phyloP scores from a whole-genome alignment of 1,284 basidiomycete species.

The Cryptococcus sp. region DNA sequence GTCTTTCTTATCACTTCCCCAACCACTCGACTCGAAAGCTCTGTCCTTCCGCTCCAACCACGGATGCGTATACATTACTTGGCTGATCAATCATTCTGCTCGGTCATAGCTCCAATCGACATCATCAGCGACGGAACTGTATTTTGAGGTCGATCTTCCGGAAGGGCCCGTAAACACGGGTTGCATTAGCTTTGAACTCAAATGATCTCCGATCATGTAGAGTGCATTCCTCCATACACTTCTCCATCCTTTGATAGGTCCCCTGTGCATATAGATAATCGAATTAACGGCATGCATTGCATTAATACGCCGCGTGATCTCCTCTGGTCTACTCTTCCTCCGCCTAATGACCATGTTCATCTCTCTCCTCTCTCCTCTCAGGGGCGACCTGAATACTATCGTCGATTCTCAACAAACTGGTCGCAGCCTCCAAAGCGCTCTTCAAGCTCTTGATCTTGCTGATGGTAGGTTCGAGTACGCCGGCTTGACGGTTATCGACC shows the following conservation, averaged over 20 bases:
- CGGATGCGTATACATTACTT: neutral
- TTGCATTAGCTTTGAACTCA: too few relatives aligned
- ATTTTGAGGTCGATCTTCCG: slow-evolving; percentile 17
- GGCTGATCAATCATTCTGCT: neutral
- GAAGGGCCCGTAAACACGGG: too few relatives aligned
- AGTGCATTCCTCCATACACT: too few relatives aligned
- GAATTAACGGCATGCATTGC: neutral
- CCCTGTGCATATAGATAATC: too few relatives aligned
- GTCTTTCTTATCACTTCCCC: neutral
- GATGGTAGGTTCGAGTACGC: slow-evolving; percentile 93
- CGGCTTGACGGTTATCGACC: slow-evolving; percentile 89
- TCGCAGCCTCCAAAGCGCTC: slow-evolving; percentile 94
- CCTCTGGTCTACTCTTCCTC: neutral
- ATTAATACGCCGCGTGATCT: neutral
- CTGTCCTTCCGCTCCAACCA: too few relatives aligned
- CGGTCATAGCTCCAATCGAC: slow-evolving; percentile 32
- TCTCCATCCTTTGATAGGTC: too few relatives aligned
- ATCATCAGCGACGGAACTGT: slow-evolving; percentile 42
- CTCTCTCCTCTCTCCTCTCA: slow-evolving; percentile 73
- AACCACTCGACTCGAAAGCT: neutral
- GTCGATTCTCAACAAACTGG: slow-evolving; percentile 91
- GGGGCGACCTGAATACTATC: slow-evolving; percentile 60
- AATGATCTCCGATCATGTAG: too few relatives aligned
- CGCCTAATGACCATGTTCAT: slow-evolving; percentile 61
- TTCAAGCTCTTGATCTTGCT: slow-evolving; percentile 97